phyloP scores from a whole-genome alignment of 495 filamentous ascomycete species.

The Cairneyella variabilis region DNA sequence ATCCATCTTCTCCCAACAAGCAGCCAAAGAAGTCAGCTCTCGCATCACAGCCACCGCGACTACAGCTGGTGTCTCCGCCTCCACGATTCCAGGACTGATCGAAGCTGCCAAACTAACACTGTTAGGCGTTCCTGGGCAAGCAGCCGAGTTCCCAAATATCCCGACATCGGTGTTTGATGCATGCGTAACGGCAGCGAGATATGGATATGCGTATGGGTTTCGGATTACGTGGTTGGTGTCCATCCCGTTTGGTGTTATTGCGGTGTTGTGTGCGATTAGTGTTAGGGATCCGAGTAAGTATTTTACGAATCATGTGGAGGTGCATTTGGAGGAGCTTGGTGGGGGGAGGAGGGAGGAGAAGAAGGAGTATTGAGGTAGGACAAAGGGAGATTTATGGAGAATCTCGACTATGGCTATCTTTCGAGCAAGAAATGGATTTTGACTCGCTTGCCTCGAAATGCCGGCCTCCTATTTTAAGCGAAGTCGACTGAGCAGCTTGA shows the following conservation, averaged over 20 bases:
- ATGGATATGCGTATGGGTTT: conserved; percentile 33
- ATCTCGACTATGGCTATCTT: too few relatives aligned
- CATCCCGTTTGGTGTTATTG: conserved; percentile 35
- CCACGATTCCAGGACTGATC: conserved; percentile 14
- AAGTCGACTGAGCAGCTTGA: too few relatives aligned
- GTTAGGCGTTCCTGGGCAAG: conserved; percentile 24
- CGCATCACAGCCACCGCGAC: conserved; percentile 17
- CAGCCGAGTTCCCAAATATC: conserved; percentile 17
- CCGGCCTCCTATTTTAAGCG: too few relatives aligned
- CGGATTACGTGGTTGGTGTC: conserved; percentile 27
- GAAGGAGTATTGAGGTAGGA: too few relatives aligned
- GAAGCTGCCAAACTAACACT: conserved; percentile 18
- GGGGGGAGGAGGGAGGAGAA: neutral
- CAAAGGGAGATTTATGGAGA: too few relatives aligned
- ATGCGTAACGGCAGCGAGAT: conserved; percentile 8
- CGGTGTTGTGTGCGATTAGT: conserved; percentile 21
- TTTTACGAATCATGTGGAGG: conserved; percentile 32
- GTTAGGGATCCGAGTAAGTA: conserved; percentile 29
- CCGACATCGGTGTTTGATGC: conserved; percentile 17
- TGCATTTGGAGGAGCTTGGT: conserved; percentile 28
- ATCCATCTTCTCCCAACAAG: conserved; percentile 13
- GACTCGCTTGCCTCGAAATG: too few relatives aligned
- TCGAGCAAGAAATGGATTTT: too few relatives aligned
- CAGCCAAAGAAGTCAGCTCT: conserved; percentile 14
- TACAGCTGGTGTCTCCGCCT: conserved; percentile 11